Percentiles rank a stretch among this genome's conserved stretches.
phyloP scores from a whole-genome alignment of 768 basidiomycete species.

The Mycena epipterygia region DNA sequence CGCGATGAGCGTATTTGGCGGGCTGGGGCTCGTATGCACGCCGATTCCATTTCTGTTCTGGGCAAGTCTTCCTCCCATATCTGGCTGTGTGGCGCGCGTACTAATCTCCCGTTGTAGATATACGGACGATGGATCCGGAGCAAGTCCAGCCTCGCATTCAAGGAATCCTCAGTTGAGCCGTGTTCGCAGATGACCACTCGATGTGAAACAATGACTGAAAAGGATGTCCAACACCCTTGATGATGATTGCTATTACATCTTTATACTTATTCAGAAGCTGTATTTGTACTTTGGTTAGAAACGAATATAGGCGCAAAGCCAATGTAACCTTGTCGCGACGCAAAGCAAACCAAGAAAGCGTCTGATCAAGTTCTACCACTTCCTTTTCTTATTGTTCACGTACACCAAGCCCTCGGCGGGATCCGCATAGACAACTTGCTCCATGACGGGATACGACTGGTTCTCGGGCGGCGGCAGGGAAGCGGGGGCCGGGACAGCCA shows the following conservation, averaged over 20 bases:
- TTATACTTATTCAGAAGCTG: constrained; percentile 21
- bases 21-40: constrained; percentile 62
- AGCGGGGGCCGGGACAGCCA: constrained; percentile 52
- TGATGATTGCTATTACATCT: constrained; percentile 4
- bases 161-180: constrained; percentile 43
- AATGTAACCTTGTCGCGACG: constrained; percentile 24
- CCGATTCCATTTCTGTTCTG: constrained; percentile 71
- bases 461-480: neutral
- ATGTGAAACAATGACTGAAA: constrained; percentile 27
- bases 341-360: constrained; percentile 19
- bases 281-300: constrained; percentile 18
- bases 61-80: constrained; percentile 49
- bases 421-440: constrained; percentile 41
- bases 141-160: constrained; percentile 60
- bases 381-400: constrained; percentile 39
- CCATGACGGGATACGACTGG: constrained; percentile 7
- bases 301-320: constrained; percentile 18
- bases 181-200: constrained; percentile 19
- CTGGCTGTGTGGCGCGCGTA: neutral
- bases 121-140: constrained; percentile 64
- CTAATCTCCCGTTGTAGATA: constrained; percentile 52
- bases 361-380: constrained; percentile 32
- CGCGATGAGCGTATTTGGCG: constrained; percentile 69
- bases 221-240: constrained; percentile 26
- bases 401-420: constrained; percentile 41